These are phyloP conservation scores for Alloascoidea hylecoeti DNA, from an alignment of 805 yeast genomes.

Conservation along the genomic window DNA sequence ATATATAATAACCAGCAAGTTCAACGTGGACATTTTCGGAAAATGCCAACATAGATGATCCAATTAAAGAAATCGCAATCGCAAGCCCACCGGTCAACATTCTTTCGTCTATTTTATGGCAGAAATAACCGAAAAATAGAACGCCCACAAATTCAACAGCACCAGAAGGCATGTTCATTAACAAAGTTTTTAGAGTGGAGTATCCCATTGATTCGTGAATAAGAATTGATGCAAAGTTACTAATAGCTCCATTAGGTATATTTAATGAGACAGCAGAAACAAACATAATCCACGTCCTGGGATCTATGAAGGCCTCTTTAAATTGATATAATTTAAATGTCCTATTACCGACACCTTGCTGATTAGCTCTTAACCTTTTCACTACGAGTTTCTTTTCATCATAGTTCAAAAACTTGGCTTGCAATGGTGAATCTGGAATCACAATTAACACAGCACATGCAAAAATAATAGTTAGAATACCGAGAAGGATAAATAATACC, in stretches of 20 bases:
- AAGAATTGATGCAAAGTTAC: constrained; percentile 27
- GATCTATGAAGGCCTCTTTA: constrained; percentile 27
- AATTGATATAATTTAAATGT: constrained; percentile 23
- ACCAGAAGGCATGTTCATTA: constrained; percentile 30
- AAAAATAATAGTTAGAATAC: constrained; percentile 37
- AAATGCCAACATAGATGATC: constrained; percentile 29
- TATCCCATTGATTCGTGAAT: constrained; percentile 20
- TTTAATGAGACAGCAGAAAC: constrained; percentile 21
- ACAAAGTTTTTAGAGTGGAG: constrained; percentile 21
- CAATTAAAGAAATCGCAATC: constrained; percentile 27
- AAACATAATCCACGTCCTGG: constrained; percentile 21
- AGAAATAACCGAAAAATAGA: constrained; percentile 7
- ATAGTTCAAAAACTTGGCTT: constrained; percentile 30
- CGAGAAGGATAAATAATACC: constrained; percentile 42
- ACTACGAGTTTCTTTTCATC: constrained; percentile 2
- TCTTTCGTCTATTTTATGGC: constrained; percentile 7
- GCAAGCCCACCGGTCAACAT: constrained; percentile 29
- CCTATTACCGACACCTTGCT: constrained; percentile 28
- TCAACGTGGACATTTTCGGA: constrained; percentile 20
- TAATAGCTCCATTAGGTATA: constrained; percentile 21
- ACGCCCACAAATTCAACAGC: constrained; percentile 11
- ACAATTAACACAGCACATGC: constrained; percentile 32
- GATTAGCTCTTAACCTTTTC: constrained; percentile 8
- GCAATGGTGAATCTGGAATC: constrained; percentile 42
- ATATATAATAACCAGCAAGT: constrained; percentile 24